Percentiles rank a stretch among this genome's conserved stretches.
Evolutionary conservation across 2,329 filamentous ascomycete genomes (phyloP).

Genomic region (Ophiocordyceps unilateralis): DNA sequence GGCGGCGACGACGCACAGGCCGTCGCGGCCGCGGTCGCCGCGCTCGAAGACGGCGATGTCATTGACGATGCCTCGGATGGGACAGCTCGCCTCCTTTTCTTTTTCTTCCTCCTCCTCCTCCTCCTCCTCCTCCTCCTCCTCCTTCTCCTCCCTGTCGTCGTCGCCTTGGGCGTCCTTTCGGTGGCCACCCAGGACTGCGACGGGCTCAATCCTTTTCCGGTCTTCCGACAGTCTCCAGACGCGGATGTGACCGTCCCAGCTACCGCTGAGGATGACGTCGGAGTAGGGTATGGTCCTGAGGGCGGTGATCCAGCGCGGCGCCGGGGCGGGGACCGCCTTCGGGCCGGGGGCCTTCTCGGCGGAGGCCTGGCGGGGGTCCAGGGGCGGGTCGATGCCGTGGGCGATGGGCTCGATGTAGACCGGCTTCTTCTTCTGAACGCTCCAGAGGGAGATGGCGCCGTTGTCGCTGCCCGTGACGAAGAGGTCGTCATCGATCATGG

Average conservation of each 20-base stretch:
- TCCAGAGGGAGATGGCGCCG: constrained; percentile 75
- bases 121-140: no score
- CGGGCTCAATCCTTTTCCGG: constrained; percentile 56
- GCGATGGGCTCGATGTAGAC: constrained; percentile 63
- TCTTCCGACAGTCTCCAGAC: constrained; percentile 76
- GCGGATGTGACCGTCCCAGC: constrained; percentile 75
- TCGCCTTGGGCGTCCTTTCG: constrained; percentile 5
- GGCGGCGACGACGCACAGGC: constrained; percentile 70
- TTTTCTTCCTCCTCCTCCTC: no score
- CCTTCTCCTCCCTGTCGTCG: no score
- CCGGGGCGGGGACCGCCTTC: constrained; percentile 41
- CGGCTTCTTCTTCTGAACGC: constrained; percentile 84
- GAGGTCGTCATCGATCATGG: constrained; percentile 71
- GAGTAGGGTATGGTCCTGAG: constrained; percentile 75
- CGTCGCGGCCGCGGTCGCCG: constrained; percentile 57
- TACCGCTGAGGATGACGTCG: constrained; percentile 77
- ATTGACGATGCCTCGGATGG: constrained; percentile 66
- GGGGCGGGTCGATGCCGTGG: constrained; percentile 65
- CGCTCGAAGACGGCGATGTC: constrained; percentile 76
- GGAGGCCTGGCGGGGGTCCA: constrained; percentile 51
- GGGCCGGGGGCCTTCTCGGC: constrained; percentile 50
- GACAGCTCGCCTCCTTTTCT: constrained; percentile 7
- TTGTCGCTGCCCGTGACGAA: constrained; percentile 94
- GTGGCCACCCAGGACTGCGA: constrained; percentile 45
- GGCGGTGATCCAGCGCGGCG: constrained; percentile 82